phyloP scores from a whole-genome alignment of 2,329 filamentous ascomycete genomes.

The Westerdykella ornata region DNA sequence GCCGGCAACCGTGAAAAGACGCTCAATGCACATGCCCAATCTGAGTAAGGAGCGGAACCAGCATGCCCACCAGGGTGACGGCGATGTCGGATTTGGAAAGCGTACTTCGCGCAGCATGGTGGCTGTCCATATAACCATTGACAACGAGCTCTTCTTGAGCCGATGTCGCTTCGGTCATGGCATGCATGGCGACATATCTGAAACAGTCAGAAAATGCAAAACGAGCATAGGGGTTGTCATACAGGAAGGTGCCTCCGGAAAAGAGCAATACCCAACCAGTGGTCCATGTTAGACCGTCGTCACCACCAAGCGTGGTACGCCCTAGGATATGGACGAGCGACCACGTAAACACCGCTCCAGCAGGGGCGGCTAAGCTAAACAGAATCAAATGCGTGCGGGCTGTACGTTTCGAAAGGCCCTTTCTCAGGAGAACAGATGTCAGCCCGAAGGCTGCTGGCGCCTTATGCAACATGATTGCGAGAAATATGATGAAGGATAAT shows the following conservation, averaged over 20 bases:
- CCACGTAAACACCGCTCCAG: conserved; percentile 79
- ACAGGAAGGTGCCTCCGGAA: conserved; percentile 92
- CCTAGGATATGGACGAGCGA: conserved; percentile 67
- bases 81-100: conserved; percentile 51
- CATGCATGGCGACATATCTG: conserved; percentile 97
- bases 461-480: conserved; percentile 97
- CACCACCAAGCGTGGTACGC: conserved; percentile 51
- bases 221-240: conserved; percentile 39
- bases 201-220: conserved; percentile 1
- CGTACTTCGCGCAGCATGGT: conserved; percentile 46
- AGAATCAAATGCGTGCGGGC: conserved; percentile 79
- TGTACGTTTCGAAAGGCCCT: conserved; percentile 80
- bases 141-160: conserved; percentile 32
- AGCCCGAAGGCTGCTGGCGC: conserved; percentile 92
- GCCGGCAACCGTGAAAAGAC: too few species aligned
- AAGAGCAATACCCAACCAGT: conserved; percentile 93
- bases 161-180: conserved; percentile 72
- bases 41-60: conserved; percentile 69
- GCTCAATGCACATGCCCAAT: conserved; percentile 63
- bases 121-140: conserved; percentile 48
- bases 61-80: conserved; percentile 64
- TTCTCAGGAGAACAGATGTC: conserved; percentile 81
- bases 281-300: conserved; percentile 68
- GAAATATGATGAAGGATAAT: conserved; percentile 83
- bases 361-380: conserved; percentile 85